Evolutionary conservation across 257 asterid genomes (phyloP).

Genomic region (Solanum peruvianum): DNA sequence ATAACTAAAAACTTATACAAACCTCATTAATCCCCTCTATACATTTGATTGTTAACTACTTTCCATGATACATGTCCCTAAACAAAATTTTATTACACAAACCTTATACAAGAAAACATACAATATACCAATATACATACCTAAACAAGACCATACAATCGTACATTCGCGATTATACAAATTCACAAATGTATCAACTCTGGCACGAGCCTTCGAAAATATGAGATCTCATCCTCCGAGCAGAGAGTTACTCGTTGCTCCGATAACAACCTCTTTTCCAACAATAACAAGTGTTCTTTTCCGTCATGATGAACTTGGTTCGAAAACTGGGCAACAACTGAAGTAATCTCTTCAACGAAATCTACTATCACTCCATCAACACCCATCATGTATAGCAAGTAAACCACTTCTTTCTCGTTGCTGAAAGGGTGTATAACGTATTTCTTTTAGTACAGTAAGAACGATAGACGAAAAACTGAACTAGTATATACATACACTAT

Average conservation of each 20-base stretch:
- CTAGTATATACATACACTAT: not conserved
- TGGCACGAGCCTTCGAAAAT: not conserved
- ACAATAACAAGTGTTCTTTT: not conserved
- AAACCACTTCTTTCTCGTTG: conserved; percentile 12
- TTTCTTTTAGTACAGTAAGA: not conserved
- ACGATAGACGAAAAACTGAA: not conserved
- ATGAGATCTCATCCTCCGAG: conserved; percentile 4
- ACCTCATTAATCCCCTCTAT: not conserved
- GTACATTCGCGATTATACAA: not conserved
- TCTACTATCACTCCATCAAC: conserved; percentile 23
- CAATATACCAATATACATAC: not conserved
- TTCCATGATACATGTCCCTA: not conserved
- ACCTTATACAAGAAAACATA: not conserved
- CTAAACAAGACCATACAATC: not conserved
- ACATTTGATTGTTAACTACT: not conserved
- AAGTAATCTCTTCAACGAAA: conserved; percentile 8
- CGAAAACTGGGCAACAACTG: not conserved
- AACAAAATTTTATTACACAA: not conserved
- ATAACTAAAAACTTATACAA: not conserved
- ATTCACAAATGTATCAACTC: conserved; percentile 1
- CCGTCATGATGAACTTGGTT: not conserved
- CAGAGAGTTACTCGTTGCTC: not conserved
- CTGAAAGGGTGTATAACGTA: not conserved
- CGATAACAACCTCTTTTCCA: not conserved
- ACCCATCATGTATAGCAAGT: conserved; percentile 14